These are phyloP conservation scores for Claviceps sp. DNA, from an alignment of 2,329 filamentous ascomycete species.

Conservation along the genomic window DNA sequence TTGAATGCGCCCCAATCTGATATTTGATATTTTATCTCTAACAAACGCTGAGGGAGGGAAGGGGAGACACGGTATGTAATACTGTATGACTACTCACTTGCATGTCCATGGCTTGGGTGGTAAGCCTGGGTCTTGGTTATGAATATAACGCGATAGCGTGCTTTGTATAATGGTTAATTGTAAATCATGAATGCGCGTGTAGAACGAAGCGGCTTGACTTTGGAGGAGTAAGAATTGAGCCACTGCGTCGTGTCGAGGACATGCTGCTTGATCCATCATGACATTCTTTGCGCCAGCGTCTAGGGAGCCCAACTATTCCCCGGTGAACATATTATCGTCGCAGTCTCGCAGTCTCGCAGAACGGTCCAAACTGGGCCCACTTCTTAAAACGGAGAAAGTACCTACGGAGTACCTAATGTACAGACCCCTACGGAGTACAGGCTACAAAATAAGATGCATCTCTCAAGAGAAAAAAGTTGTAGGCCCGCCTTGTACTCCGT, in stretches of 20 bases:
- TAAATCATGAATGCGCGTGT: background rate
- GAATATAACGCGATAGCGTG: constrained; percentile 5
- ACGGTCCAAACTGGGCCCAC: background rate
- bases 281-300: too few relatives aligned
- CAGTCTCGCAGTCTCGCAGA: too few relatives aligned
- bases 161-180: constrained; percentile 1
- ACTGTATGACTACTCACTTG: constrained; percentile 5
- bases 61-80: constrained; percentile 2
- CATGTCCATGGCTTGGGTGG: background rate
- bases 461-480: background rate
- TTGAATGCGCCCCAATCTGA: background rate
- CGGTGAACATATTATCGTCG: too few relatives aligned
- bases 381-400: background rate
- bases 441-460: too few relatives aligned
- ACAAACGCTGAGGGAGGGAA: background rate
- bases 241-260: too few relatives aligned
- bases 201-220: background rate
- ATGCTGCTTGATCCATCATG: too few relatives aligned
- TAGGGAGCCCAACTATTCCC: too few relatives aligned
- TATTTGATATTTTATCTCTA: background rate
- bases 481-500: too few relatives aligned
- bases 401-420: too few relatives aligned
- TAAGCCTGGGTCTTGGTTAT: constrained; percentile 9
- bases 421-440: too few relatives aligned
- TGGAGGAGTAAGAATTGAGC: too few relatives aligned